Conservation (phyloP, 2,329 filamentous ascomycete genomes). For the Fusarium illudens region DNA sequence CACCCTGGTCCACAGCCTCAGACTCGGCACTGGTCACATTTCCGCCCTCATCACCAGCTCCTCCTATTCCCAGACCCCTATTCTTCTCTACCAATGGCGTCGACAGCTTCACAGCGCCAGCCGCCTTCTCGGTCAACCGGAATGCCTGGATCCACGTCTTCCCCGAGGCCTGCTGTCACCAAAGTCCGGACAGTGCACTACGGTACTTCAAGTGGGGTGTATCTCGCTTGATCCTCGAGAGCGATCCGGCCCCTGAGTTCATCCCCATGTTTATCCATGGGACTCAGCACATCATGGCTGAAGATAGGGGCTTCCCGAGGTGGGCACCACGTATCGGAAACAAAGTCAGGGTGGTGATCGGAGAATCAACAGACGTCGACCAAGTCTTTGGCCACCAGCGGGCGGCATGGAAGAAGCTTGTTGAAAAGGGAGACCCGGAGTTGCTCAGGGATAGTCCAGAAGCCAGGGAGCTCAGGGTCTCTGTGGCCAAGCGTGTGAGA, state of each 20-base stretch:
- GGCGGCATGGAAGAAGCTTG: constrained; percentile 75
- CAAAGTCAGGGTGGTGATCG: constrained; percentile 77
- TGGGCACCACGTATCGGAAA: constrained; percentile 81
- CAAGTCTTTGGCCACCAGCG: constrained; percentile 80
- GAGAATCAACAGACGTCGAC: constrained; percentile 78
- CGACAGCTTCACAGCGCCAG: constrained; percentile 75
- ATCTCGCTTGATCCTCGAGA: constrained; percentile 88
- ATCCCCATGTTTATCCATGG: constrained; percentile 96
- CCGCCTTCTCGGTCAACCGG: constrained; percentile 73
- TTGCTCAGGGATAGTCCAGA: constrained; percentile 59
- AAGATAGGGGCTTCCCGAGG: constrained; percentile 79
- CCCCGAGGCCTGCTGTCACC: constrained; percentile 93
- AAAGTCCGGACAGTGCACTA: constrained; percentile 79
- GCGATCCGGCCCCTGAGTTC: constrained; percentile 85
- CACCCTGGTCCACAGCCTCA: constrained; percentile 34
- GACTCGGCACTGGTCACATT: constrained; percentile 4
- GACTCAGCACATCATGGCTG: constrained; percentile 86
- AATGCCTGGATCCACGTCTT: constrained; percentile 94
- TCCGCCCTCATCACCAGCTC: constrained; percentile 12
- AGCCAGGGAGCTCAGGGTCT: constrained; percentile 74
- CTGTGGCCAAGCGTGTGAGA: constrained; percentile 81
- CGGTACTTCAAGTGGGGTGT: constrained; percentile 99
- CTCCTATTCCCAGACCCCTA: constrained; percentile 42
- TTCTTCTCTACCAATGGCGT: constrained; percentile 71
- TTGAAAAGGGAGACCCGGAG: constrained; percentile 58